Evolutionary conservation across 73 alveolate genomes (phyloP), one percentile per base, ranked within the genome.

Genomic region (Diophrys appendiculata): DNA sequence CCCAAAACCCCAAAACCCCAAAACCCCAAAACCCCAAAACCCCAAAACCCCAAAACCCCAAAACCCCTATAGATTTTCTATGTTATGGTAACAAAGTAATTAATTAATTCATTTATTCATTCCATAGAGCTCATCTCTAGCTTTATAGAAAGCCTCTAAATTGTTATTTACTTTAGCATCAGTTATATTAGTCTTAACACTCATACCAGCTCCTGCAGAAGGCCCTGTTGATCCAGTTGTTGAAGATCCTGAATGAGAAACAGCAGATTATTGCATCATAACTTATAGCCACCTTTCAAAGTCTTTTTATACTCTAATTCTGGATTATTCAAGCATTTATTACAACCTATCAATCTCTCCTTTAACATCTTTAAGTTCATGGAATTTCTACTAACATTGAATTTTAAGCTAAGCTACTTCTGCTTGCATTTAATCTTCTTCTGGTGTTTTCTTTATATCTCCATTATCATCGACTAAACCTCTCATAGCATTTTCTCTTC

Each of bases 281-380:
- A 90, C 95, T 31, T 82, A 78, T 29, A 92, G 68, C 97, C 98
- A 94, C 35, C 68, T 78, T 69, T 94, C 96, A 92, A 94, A 94
- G 68, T 94, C 98, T 64, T 75, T 72, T 71, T 94, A 87, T 92
- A 94, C 71, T 54, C 80, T 85, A 72, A 88, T 88, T 72, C 95
- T 73, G 29, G 80, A 73, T 35, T 85, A 65, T 35, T 94, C 91
- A 27, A 92, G 69, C 65, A 83, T 56, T 23, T 85, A 72, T 56
- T 87, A 72, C 33, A 94, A 84, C 34, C 97, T 78, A 67, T 94
- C 98, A n/a, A 94, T 92, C 77, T 94, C 98, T 1, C 89, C 81
- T 73, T 94, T 94, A 29, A 94, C 26, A 33, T 80, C 89, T 68
- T 92, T 94, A 35, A 94, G 72, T 68, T 86, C 90, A 32, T 79